Percentiles rank a stretch among this genome's conserved stretches.
Evolutionary conservation across 805 yeast species (phyloP).

Genomic region (Candida sanyiensis): DNA sequence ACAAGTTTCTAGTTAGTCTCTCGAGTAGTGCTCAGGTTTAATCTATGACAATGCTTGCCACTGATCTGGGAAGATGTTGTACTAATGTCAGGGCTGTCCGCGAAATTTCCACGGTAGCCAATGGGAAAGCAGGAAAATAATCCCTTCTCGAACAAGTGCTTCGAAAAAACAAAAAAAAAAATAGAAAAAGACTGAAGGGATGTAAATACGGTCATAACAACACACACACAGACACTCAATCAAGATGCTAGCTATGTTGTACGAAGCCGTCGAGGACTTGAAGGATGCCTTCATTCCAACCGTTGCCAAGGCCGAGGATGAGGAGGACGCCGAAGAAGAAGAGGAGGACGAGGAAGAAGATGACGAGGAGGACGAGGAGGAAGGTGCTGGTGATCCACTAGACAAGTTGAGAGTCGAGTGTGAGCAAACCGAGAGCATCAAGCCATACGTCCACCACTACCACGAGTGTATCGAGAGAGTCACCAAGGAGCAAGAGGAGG

Average conservation of each 20-base stretch:
- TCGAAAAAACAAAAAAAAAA: conserved; percentile 6
- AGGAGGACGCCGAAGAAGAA: conserved; percentile 24
- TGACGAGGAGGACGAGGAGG: conserved; percentile 57
- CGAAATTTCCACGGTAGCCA: conserved; percentile 14
- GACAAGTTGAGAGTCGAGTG: conserved; percentile 67
- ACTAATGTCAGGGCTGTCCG: not conserved
- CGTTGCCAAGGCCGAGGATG: conserved; percentile 71
- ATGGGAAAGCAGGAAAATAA: conserved; percentile 17
- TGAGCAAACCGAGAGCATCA: conserved; percentile 58
- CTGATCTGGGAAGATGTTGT: too few species aligned
- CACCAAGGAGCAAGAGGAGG: conserved; percentile 77
- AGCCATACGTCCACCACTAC: conserved; percentile 78
- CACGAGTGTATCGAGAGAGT: conserved; percentile 95
- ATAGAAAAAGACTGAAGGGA: too few species aligned
- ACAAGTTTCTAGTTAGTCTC: too few species aligned
- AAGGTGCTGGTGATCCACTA: conserved; percentile 58
- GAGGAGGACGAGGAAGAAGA: conserved; percentile 32
- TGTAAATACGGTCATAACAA: conserved; percentile 14
- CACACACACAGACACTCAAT: conserved; percentile 1
- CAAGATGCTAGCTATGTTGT: conserved; percentile 32
- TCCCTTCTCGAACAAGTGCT: conserved; percentile 10
- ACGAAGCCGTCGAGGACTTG: conserved; percentile 50
- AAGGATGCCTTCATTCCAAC: conserved; percentile 77
- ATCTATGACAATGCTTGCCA: too few species aligned
- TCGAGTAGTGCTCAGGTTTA: too few species aligned